Base-by-base conservation (phyloP, 192 early-diverging fungal genomes). In the Anaeromyces robustus region DNA sequence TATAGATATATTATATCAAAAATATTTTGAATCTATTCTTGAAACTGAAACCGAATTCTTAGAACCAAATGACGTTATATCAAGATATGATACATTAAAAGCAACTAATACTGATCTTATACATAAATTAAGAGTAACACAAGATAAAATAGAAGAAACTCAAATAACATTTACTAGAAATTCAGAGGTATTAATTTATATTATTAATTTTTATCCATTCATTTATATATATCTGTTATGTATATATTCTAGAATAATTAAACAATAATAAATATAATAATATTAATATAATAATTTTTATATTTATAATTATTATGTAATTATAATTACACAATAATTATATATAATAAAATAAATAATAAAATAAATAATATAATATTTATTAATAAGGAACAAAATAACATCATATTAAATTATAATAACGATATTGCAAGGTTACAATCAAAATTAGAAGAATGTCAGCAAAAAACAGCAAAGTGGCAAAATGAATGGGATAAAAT, bases 401-500 rank as follows among this genome's bases (percentile, higher is more conserved):
- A 85, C 52, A 78, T 86, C 18, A 90, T 91, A 28, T 83, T 91
- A 11, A 91, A 91, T 80, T 87, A 85, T 84, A 91, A 91, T 84
- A 91, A 91, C 79, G 85, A 88, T 77, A 88, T 91, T 80, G 90
- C 90, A 12, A 88, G 84, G 81, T 85, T 91, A 29, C 90, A 91
- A 83, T 86, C 89, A 4, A 83, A 83, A 77, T 28, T 59, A 30
- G 90, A 91, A 80, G 89, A 91, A 39, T 77, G 82, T 12, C 86
- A 90, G 79, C 41, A 81, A 77, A 78, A 84, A 29, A 86, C 81
- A 30, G 85, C 85, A 17, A 87, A 84, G 78, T 88, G 86, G 84
- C 90, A 91, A 79, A 37, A 80, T 29, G 88, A 89, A 77, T 86
- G 84, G 80, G 90, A 91, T 79, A 82, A 86, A 32, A 80, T 91